Evolutionary conservation across 2,329 filamentous ascomycete species (phyloP).

Genomic region (Xylariaceae sp.): DNA sequence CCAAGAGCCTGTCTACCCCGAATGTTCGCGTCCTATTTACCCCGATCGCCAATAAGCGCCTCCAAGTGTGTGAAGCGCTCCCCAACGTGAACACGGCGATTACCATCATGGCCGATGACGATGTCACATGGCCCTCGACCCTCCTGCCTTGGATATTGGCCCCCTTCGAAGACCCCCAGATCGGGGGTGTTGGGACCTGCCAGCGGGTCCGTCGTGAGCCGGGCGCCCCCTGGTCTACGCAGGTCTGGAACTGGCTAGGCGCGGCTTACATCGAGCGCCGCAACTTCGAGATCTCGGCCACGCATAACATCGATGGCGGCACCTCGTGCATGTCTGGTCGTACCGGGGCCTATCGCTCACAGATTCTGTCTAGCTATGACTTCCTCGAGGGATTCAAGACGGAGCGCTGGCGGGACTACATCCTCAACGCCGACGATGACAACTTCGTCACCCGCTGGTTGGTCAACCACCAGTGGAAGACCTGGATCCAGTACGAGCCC

Average conservation of each 20-base stretch:
- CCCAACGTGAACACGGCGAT: slow-evolving; percentile 78
- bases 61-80: slow-evolving; percentile 87
- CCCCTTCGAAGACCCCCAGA: slow-evolving; percentile 76
- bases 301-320: slow-evolving; percentile 88
- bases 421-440: slow-evolving; percentile 93
- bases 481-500: slow-evolving; percentile 87
- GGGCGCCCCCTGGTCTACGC: slow-evolving; percentile 51
- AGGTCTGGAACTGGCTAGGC: slow-evolving; percentile 82
- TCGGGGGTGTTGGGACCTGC: slow-evolving; percentile 88
- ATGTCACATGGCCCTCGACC: slow-evolving; percentile 85
- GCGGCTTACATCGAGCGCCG: slow-evolving; percentile 87
- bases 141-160: slow-evolving; percentile 88
- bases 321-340: slow-evolving; percentile 96
- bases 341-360: slow-evolving; percentile 84
- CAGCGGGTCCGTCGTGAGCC: slow-evolving; percentile 73
- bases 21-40: slow-evolving; percentile 71
- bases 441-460: slow-evolving; percentile 98
- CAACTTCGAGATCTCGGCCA: slow-evolving; percentile 95
- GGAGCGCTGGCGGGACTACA: slow-evolving; percentile 83
- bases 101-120: slow-evolving; percentile 91
- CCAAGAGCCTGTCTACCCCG: slow-evolving; percentile 51
- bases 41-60: slow-evolving; percentile 86
- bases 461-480: slow-evolving; percentile 87
- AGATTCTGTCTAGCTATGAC: slow-evolving; percentile 77
- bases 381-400: slow-evolving; percentile 89